Evolutionary conservation across 2,329 filamentous ascomycete genomes (phyloP).

Genomic region (Fusarium sp.): DNA sequence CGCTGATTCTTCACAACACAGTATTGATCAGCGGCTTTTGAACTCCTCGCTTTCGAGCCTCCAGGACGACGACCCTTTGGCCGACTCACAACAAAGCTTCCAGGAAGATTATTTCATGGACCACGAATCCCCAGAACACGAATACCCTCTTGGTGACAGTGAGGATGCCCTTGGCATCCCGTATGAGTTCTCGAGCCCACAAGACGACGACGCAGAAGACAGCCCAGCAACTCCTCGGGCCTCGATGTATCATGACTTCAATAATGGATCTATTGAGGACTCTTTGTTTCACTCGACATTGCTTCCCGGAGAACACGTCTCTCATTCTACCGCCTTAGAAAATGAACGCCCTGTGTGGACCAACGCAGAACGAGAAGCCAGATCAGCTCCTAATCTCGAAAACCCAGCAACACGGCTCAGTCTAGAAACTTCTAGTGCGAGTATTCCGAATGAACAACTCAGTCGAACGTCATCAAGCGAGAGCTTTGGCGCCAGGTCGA

Average conservation of each 20-base stretch:
- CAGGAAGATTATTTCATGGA: slow-evolving; percentile 42
- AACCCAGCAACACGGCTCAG: slow-evolving; percentile 38
- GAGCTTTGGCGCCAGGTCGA: slow-evolving; percentile 32
- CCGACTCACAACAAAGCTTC: slow-evolving; percentile 47
- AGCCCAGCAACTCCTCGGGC: slow-evolving; percentile 67
- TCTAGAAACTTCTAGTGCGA: slow-evolving; percentile 9
- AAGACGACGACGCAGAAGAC: slow-evolving; percentile 55
- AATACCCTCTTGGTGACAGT: slow-evolving; percentile 60
- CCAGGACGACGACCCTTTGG: slow-evolving; percentile 37
- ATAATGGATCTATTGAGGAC: slow-evolving; percentile 46
- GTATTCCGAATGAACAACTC: slow-evolving; percentile 24
- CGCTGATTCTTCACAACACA: slow-evolving; percentile 19
- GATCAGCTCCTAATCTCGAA: slow-evolving; percentile 40
- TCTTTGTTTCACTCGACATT: slow-evolving; percentile 51
- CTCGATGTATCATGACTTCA: slow-evolving; percentile 59
- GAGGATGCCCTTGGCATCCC: slow-evolving; percentile 70
- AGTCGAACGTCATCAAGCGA: slow-evolving; percentile 31
- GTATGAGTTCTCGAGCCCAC: slow-evolving; percentile 61
- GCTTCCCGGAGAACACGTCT: slow-evolving; percentile 25
- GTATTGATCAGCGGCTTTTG: slow-evolving; percentile 34
- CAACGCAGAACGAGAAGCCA: slow-evolving; percentile 36
- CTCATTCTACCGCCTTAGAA: slow-evolving; percentile 39
- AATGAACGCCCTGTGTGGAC: slow-evolving; percentile 41
- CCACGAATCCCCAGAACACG: slow-evolving; percentile 41
- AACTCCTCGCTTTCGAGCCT: slow-evolving; percentile 36